Conservation (phyloP, 495 filamentous ascomycete species). For the Hapsidospora chrysogenum region DNA sequence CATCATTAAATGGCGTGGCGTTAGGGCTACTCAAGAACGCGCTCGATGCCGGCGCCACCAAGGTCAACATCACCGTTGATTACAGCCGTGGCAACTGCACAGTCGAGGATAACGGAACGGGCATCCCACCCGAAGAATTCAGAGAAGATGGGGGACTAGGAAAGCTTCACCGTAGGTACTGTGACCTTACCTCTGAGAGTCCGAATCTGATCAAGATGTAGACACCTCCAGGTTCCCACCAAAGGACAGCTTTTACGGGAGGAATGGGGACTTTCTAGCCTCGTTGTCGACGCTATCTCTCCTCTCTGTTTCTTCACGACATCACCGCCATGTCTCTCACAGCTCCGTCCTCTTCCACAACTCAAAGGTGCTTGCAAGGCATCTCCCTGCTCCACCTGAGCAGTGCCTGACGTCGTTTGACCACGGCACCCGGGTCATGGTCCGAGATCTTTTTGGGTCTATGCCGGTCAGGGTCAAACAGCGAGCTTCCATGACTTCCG, state of each 20-base stretch:
- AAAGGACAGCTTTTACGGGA: slow-evolving; percentile 38
- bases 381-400: slow-evolving; percentile 44
- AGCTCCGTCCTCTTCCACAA: slow-evolving; percentile 60
- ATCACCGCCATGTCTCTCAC: slow-evolving; percentile 40
- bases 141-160: slow-evolving; percentile 52
- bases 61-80: slow-evolving; percentile 56
- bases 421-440: slow-evolving; percentile 65
- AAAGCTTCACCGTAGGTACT: slow-evolving; percentile 47
- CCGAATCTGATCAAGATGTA: slow-evolving; percentile 11
- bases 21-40: slow-evolving; percentile 70
- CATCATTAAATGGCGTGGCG: slow-evolving; percentile 55
- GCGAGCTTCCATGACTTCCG: slow-evolving; percentile 37
- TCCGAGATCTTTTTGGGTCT: slow-evolving; percentile 82
- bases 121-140: slow-evolving; percentile 63
- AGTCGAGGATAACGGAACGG: slow-evolving; percentile 77
- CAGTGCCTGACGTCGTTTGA: slow-evolving; percentile 35
- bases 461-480: slow-evolving; percentile 95
- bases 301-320: slow-evolving; percentile 64
- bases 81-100: slow-evolving; percentile 61
- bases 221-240: slow-evolving; percentile 62
- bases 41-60: slow-evolving; percentile 62
- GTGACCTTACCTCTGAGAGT: background rate
- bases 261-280: slow-evolving; percentile 57
- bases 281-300: slow-evolving; percentile 64
- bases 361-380: slow-evolving; percentile 48